Conservation (phyloP, 2,329 filamentous ascomycete genomes). For the Colletotrichum tabaci region DNA sequence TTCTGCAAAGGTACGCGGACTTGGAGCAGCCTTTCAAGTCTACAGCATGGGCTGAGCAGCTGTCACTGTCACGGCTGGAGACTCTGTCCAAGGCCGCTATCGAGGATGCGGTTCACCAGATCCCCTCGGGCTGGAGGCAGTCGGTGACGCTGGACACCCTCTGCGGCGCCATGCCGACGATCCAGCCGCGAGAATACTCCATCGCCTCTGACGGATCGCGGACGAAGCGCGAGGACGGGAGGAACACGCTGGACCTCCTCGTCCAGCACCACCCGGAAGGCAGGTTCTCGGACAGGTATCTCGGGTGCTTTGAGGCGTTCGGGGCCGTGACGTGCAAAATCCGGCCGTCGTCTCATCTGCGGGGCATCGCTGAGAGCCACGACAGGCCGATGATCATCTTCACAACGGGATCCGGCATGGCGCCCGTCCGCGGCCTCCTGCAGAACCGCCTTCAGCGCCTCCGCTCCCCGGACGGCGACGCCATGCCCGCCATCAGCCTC, state of each 20-base stretch:
- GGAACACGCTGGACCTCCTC: constrained; percentile 31
- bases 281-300: constrained; percentile 34
- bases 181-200: constrained; percentile 36
- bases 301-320: constrained; percentile 27
- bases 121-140: constrained; percentile 31
- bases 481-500: constrained; percentile 33
- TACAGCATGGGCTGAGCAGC: constrained; percentile 1
- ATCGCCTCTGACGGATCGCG: constrained; percentile 32
- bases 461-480: not conserved
- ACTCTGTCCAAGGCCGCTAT: constrained; percentile 28
- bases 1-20: constrained; percentile 27
- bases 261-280: constrained; percentile 32
- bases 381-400: constrained; percentile 36
- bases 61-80: constrained; percentile 19
- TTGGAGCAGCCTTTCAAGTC: constrained; percentile 35
- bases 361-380: constrained; percentile 21
- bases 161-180: constrained; percentile 32
- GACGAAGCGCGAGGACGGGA: constrained; percentile 13
- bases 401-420: constrained; percentile 40
- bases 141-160: constrained; percentile 18
- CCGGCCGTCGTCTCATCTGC: constrained; percentile 25
- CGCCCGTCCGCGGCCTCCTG: constrained; percentile 32
- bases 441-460: constrained; percentile 26
- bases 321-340: constrained; percentile 39
- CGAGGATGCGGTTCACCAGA: constrained; percentile 27